These are phyloP conservation scores for Diaporthe citri DNA, from an alignment of 2,329 filamentous ascomycete species.

Conservation along the genomic window DNA sequence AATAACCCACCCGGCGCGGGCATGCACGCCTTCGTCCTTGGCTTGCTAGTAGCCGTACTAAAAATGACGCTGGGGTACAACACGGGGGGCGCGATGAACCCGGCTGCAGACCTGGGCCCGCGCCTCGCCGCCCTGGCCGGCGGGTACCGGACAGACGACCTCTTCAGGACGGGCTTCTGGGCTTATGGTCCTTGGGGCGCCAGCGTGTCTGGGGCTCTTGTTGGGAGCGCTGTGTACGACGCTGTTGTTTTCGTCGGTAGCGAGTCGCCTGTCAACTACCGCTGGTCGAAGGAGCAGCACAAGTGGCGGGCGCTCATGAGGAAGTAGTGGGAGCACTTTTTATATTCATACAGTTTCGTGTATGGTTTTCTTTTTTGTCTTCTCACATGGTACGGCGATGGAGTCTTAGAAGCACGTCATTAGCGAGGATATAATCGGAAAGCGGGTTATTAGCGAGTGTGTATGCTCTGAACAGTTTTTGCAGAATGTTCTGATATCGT, in stretches of 20 bases:
- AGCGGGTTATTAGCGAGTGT: neutral
- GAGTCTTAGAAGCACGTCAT: neutral
- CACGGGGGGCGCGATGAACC: slow-evolving; percentile 53
- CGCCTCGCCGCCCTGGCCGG: slow-evolving; percentile 49
- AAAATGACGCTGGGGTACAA: slow-evolving; percentile 54
- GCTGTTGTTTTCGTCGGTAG: slow-evolving; percentile 48
- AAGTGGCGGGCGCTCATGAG: slow-evolving; percentile 20
- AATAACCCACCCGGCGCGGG: slow-evolving; percentile 54
- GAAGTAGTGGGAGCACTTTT: neutral
- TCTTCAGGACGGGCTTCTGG: slow-evolving; percentile 51
- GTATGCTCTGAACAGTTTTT: neutral
- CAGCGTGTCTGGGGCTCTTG: slow-evolving; percentile 46
- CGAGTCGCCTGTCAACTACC: slow-evolving; percentile 48
- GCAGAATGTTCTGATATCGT: neutral
- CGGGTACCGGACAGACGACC: slow-evolving; percentile 46
- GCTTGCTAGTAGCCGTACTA: slow-evolving; percentile 51
- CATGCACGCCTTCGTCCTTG: slow-evolving; percentile 53
- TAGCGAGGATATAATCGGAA: neutral
- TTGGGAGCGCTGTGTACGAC: slow-evolving; percentile 49
- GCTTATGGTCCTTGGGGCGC: slow-evolving; percentile 48
- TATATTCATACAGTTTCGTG: neutral
- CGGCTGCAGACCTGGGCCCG: slow-evolving; percentile 54
- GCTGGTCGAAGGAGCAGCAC: slow-evolving; percentile 38
- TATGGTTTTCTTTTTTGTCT: neutral
- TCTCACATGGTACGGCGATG: neutral